Base-by-base conservation (phyloP, 2,329 filamentous ascomycete species). In the Exophiala aquamarina region DNA sequence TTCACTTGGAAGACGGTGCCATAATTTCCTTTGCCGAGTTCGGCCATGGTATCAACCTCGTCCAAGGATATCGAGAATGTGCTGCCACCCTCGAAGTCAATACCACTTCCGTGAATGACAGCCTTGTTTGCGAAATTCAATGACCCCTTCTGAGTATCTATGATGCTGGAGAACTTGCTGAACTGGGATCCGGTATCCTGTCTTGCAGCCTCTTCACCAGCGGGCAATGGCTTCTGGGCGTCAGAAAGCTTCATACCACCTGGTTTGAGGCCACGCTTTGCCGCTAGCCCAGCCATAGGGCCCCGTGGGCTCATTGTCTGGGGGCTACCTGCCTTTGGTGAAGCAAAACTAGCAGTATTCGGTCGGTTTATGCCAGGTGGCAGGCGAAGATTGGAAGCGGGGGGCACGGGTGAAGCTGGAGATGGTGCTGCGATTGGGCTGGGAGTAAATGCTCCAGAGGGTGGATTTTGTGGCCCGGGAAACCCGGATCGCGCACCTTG, bases 1-100 rank as follows among this genome's bases (percentile, higher is more conserved):
- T 86, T 83, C 47, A 97, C 93, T 68, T 93, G 96, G 77, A 95
- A 97, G 3, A 98, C 93, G 1, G 92, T 97, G 50, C 93, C 93
- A 61, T 98, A 98, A 66, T 98, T 98, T 32, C 93, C 93, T 69
- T 97, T 98, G 37, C 93, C 93, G 10, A 98, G 74, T 71, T 98
- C 93, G 52, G 92, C 89, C 48, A 97, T 66, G 1, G 89, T 92
- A 60, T 97, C 89, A 4, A 98, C 87, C 66, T 98, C 92, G 63
- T 98, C 92, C 33, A 98, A 76, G 3, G 92, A 97, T 63, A 98
- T 97, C 62, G 79, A 89, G 69, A 98, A 97, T 14, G 84, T 89
- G 44, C 85, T 86, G 2, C 93, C 93, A 48, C 87, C 90, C 18
- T 87, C 85, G 63, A 98, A 98, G 63, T 97, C 86, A 52, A 98